Evolutionary conservation across 2,329 filamentous ascomycete species (phyloP), one percentile per base, ranked within the genome.

Genomic region (Paraphaeosphaeria sporulosa): DNA sequence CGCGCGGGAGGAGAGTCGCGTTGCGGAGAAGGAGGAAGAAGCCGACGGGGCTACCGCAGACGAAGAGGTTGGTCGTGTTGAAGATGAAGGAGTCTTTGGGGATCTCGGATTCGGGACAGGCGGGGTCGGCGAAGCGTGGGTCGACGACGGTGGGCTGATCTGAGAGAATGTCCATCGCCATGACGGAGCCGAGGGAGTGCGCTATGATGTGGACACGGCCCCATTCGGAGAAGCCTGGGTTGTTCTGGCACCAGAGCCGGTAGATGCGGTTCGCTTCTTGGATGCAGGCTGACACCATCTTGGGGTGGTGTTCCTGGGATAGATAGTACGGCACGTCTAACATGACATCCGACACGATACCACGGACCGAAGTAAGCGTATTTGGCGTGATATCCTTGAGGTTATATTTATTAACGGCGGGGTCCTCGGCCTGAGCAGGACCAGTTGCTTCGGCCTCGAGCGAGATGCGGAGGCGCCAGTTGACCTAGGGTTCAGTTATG

Each of bases 301-400:
- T 97, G 4, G 90, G 87, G 71, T 98, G 97, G 79, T 98, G 94
- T 58, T 78, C 72, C 60, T 96, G 91, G 0, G 94, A 98, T 80
- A 99, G 89, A 79, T 98, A 99, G 75, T 97, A 98, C 0, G 95
- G 95, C 52, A 99, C 94, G 75, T 99, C 95, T 52, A 98, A 90
- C 93, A 99, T 97, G 69, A 99, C 93, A 76, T 99, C 95, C 44
- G 92, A 96, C 62, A 99, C 96, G 74, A 99, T 88, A 72, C 91
- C 92, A 48, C 95, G 89, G 9, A 99, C 90, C 0, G 92, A 93
- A 0, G 94, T 94, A 32, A 99, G 92, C 0, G 92, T 95, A 44
- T 89, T 87, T 1, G 93, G 94, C 5, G 96, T 97, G 66, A 99
- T 97, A 68, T 98, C 94, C 68, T 94, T 91, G 15, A 99, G 83